These are phyloP conservation scores for Pythium monospermum DNA, from an alignment of 352 stramenopile species.

Conservation along the genomic window DNA sequence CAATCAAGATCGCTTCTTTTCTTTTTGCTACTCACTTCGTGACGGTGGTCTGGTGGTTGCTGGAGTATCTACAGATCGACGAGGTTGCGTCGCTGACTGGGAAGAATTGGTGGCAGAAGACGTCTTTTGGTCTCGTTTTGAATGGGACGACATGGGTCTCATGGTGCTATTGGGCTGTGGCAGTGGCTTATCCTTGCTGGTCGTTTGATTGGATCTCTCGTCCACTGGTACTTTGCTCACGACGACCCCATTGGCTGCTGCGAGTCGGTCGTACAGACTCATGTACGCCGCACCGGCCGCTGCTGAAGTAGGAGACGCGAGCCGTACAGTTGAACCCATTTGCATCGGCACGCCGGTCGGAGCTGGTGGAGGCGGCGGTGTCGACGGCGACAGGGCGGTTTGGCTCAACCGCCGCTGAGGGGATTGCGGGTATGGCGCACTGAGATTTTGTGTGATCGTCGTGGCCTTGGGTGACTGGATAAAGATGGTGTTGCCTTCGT, in stretches of 20 bases:
- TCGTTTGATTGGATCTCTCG: too few relatives aligned
- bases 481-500: conserved; percentile 51
- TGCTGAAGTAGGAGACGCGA: conserved; percentile 9
- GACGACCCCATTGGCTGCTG: conserved; percentile 37
- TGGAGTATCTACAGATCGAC: conserved; percentile 6
- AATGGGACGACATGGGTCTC: conserved; percentile 9
- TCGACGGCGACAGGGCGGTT: not conserved
- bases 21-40: not conserved
- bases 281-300: conserved; percentile 31
- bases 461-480: conserved; percentile 31
- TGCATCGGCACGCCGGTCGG: not conserved
- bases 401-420: not conserved
- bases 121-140: conserved; percentile 6
- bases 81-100: not conserved
- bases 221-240: conserved; percentile 1
- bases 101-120: not conserved
- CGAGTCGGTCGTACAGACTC: conserved; percentile 65
- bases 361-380: not conserved
- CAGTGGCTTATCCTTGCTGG: too few relatives aligned
- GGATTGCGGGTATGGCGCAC: conserved; percentile 14
- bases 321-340: not conserved
- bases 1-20: too few relatives aligned
- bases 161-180: not conserved
- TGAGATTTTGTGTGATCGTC: conserved; percentile 24
- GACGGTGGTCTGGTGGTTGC: conserved; percentile 1